Evolutionary conservation across 352 stramenopile genomes (phyloP).

Genomic region (Pythium coloratum): DNA sequence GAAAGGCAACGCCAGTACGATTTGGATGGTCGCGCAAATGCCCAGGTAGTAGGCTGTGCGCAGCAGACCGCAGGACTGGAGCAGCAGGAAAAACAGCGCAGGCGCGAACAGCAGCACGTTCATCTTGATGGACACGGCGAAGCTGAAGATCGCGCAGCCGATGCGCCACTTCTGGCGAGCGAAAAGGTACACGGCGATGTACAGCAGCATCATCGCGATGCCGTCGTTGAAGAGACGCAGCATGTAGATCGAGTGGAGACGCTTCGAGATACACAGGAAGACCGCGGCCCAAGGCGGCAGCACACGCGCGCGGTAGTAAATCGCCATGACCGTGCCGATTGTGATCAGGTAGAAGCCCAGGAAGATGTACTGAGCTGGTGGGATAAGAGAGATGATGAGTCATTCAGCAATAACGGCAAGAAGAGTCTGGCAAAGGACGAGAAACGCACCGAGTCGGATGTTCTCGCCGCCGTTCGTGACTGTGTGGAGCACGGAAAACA

Average conservation of each 20-base stretch:
- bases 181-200: slow-evolving; percentile 91
- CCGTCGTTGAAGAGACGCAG: slow-evolving; percentile 99
- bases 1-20: slow-evolving; percentile 94
- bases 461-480: slow-evolving; percentile 87
- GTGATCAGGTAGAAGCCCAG: slow-evolving; percentile 93
- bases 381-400: background rate
- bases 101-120: slow-evolving; percentile 98
- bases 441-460: slow-evolving; percentile 53
- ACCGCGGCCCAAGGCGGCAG: slow-evolving; percentile 88
- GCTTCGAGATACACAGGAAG: slow-evolving; percentile 93
- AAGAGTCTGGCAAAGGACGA: background rate
- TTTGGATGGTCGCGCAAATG: slow-evolving; percentile 91
- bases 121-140: slow-evolving; percentile 99
- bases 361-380: slow-evolving; percentile 93
- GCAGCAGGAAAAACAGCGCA: slow-evolving; percentile 94
- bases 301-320: slow-evolving; percentile 83
- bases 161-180: slow-evolving; percentile 79
- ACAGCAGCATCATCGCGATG: slow-evolving; percentile 95
- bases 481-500: slow-evolving; percentile 94
- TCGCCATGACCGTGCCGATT: slow-evolving; percentile 84
- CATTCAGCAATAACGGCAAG: background rate
- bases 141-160: slow-evolving; percentile 93
- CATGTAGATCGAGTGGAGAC: slow-evolving; percentile 98
- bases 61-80: slow-evolving; percentile 87
- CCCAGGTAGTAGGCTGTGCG: slow-evolving; percentile 84